Evolutionary conservation across 371 early-diverging fungal genomes (phyloP).

Genomic region (Vittaforma corneae): DNA sequence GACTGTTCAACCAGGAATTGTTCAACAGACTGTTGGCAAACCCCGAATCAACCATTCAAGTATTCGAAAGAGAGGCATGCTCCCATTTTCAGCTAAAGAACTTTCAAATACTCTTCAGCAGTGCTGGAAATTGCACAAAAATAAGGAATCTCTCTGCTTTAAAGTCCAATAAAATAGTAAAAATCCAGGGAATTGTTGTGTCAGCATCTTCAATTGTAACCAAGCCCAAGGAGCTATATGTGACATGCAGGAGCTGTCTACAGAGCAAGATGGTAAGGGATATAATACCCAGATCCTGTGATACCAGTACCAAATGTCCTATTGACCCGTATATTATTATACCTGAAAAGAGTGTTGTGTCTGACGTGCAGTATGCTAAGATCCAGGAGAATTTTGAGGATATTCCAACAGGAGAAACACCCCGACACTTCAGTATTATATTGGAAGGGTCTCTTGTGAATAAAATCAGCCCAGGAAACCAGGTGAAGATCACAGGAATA

Average conservation of each 20-base stretch:
- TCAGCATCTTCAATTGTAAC: constrained; percentile 66
- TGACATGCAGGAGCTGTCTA: constrained; percentile 57
- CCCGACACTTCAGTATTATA: constrained; percentile 78
- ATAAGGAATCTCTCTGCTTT: constrained; percentile 63
- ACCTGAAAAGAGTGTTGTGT: constrained; percentile 81
- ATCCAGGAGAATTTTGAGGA: constrained; percentile 92
- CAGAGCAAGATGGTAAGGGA: constrained; percentile 62
- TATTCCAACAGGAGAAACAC: constrained; percentile 93
- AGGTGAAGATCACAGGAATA: constrained; percentile 83
- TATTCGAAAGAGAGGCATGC: constrained; percentile 28
- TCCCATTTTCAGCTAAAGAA: constrained; percentile 6
- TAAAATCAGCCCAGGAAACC: constrained; percentile 79
- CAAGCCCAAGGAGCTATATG: constrained; percentile 51
- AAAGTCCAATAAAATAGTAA: constrained; percentile 78
- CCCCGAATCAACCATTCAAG: constrained; percentile 29
- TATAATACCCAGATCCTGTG: constrained; percentile 59
- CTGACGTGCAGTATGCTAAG: constrained; percentile 92
- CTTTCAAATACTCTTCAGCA: constrained; percentile 43
- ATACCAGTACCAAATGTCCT: constrained; percentile 48
- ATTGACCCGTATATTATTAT: constrained; percentile 84
- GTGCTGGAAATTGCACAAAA: constrained; percentile 9
- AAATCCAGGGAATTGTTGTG: constrained; percentile 87
- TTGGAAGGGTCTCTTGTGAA: constrained; percentile 76
- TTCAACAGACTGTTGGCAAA: constrained; percentile 11
- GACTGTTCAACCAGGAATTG: constrained; percentile 18